Conservation (phyloP, 495 filamentous ascomycete genomes). For the Chlorociboria aeruginascens region DNA sequence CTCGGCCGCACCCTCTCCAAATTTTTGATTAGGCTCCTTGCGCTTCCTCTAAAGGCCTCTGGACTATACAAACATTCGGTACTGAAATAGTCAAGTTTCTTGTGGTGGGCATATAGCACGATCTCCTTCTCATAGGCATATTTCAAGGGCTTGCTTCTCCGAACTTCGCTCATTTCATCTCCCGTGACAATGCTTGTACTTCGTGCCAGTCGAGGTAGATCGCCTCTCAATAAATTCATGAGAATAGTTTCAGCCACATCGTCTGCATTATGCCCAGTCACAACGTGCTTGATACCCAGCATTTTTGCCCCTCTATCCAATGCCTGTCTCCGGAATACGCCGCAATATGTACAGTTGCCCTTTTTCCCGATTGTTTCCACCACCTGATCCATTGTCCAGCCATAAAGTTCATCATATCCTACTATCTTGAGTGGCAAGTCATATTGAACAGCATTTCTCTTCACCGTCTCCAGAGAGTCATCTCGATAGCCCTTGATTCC, state of each 20-base stretch:
- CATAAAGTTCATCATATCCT: constrained; percentile 88
- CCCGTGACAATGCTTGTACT: constrained; percentile 90
- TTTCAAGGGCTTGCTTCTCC: constrained; percentile 90
- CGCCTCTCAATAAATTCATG: constrained; percentile 91
- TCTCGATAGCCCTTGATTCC: constrained; percentile 95
- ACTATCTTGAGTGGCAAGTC: constrained; percentile 83
- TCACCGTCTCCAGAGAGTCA: constrained; percentile 90
- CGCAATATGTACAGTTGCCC: constrained; percentile 98
- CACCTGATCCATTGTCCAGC: constrained; percentile 99
- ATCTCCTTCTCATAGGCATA: constrained; percentile 99
- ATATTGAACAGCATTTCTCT: constrained; percentile 83
- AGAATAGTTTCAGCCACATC: constrained; percentile 97
- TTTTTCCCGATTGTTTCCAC: constrained; percentile 94
- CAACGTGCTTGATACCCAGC: constrained; percentile 83
- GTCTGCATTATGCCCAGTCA: constrained; percentile 96
- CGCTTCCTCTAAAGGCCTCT: constrained; percentile 93
- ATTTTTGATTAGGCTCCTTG: constrained; percentile 85
- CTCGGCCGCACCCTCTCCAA: constrained; percentile 86
- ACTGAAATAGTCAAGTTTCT: constrained; percentile 92
- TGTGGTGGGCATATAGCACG: constrained; percentile 92
- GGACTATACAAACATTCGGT: constrained; percentile 98
- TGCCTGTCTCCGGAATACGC: constrained; percentile 90
- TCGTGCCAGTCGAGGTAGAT: constrained; percentile 74
- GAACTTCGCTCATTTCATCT: constrained; percentile 60
- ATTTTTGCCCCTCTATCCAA: constrained; percentile 84